These are phyloP conservation scores for Linnemannia exigua DNA, from an alignment of 192 early-diverging fungal species.

Conservation along the genomic window DNA sequence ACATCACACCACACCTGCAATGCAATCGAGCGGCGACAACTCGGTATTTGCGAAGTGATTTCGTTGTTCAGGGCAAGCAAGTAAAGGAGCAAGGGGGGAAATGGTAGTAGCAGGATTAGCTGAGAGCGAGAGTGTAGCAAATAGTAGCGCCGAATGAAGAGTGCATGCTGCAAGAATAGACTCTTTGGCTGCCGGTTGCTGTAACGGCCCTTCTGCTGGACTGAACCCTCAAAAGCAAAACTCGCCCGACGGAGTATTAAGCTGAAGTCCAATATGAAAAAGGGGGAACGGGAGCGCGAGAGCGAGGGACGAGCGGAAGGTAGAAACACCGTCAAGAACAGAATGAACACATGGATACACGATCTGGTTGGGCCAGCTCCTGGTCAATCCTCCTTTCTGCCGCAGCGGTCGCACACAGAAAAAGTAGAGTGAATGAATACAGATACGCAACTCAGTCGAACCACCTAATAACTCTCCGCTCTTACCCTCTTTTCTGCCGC, in stretches of 20 bases:
- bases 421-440: too few species aligned
- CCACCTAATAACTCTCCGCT: too few species aligned
- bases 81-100: neutral
- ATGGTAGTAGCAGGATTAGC: neutral
- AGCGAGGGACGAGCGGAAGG: neutral
- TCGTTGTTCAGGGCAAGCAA: neutral
- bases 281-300: too few species aligned
- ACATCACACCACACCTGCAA: too few species aligned
- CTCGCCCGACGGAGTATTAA: too few species aligned
- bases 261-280: too few species aligned
- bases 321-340: neutral
- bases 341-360: constrained; percentile 2
- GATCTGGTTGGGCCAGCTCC: too few species aligned
- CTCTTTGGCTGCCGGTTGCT: neutral
- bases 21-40: neutral
- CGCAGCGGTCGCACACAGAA: too few species aligned
- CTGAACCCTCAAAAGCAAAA: neutral
- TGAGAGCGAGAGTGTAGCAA: neutral
- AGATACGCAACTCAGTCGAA: too few species aligned
- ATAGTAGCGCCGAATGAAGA: neutral
- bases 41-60: neutral
- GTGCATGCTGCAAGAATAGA: neutral
- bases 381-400: too few species aligned
- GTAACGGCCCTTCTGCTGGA: neutral
- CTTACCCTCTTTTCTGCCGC: too few species aligned